Base-by-base conservation (phyloP, 345 rosid genomes). In the Carallia brachiata region DNA sequence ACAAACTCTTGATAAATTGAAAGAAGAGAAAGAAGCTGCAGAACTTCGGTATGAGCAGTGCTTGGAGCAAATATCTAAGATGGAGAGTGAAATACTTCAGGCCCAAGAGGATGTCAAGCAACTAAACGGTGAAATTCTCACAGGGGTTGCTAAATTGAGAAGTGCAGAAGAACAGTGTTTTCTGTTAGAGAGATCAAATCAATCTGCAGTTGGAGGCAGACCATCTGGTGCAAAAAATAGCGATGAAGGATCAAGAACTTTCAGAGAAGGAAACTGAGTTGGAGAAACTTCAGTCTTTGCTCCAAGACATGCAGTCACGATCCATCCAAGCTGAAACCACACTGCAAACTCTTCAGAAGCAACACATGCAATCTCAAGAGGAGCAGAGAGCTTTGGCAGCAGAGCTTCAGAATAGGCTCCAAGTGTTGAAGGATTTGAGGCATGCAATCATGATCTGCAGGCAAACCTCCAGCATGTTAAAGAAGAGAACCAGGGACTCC, bases 181-280 rank as follows among this genome's bases (percentile, higher is more conserved):
- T 81, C 62, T 82, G 66, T 73, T 91, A 80, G 89, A 88, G 83
- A 82, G 62, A 62, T 85, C 89, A 36, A 91, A 90, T 79, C 85
- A 80, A 61, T 78, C 73, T 77, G 9, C 73, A 56, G 58, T 63
- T 65, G 62, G 80, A 72, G 65, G 77, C 77, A 17, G 77, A 72
- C 16, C 40, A 48, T 77, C 66, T 77, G 65, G 67, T 32, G 7
- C 58, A 63, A 31, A 68, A 59, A 61, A 72, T 77, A 67, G 76
- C 73, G 56, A 44, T 63, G 40, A 91, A 91, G 80, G 96, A 94
- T 78, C 77, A 79, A 70, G 86, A 91, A 70, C 89, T 94, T 68
- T 71, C 68, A 15, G 78, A 77, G 76, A 87, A 92, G 82, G 91
- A 68, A 40, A 13, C 32, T 36, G 66, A 77, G 53, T 39, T 77